Evolutionary conservation across 106 monocot genomes (phyloP).

Genomic region (Dendrobium officinale): DNA sequence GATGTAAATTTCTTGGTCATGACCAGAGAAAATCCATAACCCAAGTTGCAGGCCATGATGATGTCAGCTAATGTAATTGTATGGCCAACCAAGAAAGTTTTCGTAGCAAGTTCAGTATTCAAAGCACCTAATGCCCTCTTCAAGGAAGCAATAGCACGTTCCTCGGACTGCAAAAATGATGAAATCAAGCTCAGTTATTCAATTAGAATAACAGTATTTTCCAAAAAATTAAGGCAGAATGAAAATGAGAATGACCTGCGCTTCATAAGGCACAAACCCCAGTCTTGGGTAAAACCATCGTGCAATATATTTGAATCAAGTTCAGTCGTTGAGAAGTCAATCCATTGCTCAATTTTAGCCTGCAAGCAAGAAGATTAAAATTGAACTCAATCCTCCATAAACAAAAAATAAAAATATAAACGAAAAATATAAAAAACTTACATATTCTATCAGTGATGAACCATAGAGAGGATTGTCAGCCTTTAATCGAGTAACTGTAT

Average conservation of each 20-base stretch:
- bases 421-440: constrained; percentile 43
- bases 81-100: constrained; percentile 79
- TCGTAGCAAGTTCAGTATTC: constrained; percentile 60
- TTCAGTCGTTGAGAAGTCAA: constrained; percentile 68
- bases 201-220: neutral
- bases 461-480: constrained; percentile 70
- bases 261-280: constrained; percentile 44
- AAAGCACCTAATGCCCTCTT: constrained; percentile 61
- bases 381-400: neutral
- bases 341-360: constrained; percentile 87
- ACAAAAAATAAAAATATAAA: neutral
- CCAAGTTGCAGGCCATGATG: constrained; percentile 65
- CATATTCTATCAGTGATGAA: constrained; percentile 73
- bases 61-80: constrained; percentile 77
- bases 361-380: constrained; percentile 4
- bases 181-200: neutral
- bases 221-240: neutral
- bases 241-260: constrained; percentile 24
- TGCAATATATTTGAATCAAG: constrained; percentile 51
- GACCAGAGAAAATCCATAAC: constrained; percentile 34
- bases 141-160: constrained; percentile 47
- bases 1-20: constrained; percentile 77
- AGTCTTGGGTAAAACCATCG: constrained; percentile 63
- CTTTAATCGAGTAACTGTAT: constrained; percentile 63
- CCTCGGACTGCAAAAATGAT: constrained; percentile 51